These are phyloP conservation scores for Eleusine indica DNA, from an alignment of 176 grass and related monocot species.

Conservation along the genomic window DNA sequence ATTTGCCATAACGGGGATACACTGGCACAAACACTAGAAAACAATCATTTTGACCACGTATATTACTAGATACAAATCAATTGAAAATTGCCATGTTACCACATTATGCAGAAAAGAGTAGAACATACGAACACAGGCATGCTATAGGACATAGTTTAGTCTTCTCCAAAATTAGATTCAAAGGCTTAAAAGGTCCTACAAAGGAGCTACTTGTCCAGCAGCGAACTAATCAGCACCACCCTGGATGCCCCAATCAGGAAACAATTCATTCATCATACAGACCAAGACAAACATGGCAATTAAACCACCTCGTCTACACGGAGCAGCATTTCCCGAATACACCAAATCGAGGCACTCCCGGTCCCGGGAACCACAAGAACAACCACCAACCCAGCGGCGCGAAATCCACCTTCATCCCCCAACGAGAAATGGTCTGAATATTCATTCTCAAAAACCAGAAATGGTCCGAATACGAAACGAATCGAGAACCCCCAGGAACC, in stretches of 20 bases:
- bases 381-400: not conserved
- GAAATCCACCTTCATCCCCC: not conserved
- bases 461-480: not conserved
- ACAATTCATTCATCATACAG: slow-evolving; percentile 29
- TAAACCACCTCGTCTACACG: not conserved
- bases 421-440: not conserved
- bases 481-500: not conserved
- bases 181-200: not conserved
- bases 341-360: not conserved
- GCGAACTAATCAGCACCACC: not conserved
- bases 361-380: not conserved
- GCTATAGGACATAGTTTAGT: not conserved
- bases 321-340: not conserved
- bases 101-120: not conserved
- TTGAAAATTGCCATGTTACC: not conserved
- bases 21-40: not conserved
- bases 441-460: not conserved
- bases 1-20: not conserved
- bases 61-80: not conserved
- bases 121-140: not conserved
- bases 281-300: not conserved
- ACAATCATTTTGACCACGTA: not conserved
- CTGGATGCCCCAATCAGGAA: not conserved
- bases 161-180: not conserved
- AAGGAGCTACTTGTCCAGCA: not conserved